Percentiles rank a stretch among this genome's conserved stretches.
Conservation (phyloP, 2,329 filamentous ascomycete species). For the Cryphonectria radicalis region DNA sequence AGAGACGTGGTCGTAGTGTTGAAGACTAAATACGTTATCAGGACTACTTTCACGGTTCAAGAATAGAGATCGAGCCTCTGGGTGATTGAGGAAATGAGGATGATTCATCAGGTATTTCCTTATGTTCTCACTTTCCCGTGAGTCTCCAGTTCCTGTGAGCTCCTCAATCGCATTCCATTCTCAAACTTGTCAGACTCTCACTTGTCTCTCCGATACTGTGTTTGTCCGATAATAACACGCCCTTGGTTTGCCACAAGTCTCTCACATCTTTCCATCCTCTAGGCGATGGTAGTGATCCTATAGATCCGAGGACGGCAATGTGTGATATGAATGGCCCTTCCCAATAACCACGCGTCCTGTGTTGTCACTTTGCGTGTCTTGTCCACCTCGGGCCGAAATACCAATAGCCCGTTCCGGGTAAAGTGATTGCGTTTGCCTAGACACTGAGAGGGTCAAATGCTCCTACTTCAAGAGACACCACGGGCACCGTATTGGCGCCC, state of each 20-base stretch:
- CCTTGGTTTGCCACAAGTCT: no score
- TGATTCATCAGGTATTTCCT: neutral
- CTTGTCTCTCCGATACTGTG: neutral
- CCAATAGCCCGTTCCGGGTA: neutral
- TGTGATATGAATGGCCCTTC: neutral
- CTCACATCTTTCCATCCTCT: neutral
- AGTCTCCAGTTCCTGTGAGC: no score
- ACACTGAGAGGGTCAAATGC: neutral
- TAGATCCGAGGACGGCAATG: neutral
- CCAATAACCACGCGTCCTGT: neutral
- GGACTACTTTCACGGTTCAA: no score
- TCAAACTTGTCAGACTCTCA: neutral
- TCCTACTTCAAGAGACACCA: no score
- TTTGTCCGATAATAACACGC: no score
- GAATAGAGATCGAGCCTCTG: neutral
- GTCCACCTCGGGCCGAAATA: no score
- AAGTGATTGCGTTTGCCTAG: neutral
- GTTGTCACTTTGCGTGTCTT: neutral
- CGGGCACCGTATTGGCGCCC: no score
- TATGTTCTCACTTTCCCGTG: no score
- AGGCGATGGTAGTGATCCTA: neutral
- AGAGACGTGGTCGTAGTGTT: no score
- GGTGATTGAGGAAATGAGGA: neutral
- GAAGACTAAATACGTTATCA: no score
- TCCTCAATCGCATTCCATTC: no score